Evolutionary conservation across 306 rosid species (phyloP).

Genomic region (Trichosanthes cucumerina): DNA sequence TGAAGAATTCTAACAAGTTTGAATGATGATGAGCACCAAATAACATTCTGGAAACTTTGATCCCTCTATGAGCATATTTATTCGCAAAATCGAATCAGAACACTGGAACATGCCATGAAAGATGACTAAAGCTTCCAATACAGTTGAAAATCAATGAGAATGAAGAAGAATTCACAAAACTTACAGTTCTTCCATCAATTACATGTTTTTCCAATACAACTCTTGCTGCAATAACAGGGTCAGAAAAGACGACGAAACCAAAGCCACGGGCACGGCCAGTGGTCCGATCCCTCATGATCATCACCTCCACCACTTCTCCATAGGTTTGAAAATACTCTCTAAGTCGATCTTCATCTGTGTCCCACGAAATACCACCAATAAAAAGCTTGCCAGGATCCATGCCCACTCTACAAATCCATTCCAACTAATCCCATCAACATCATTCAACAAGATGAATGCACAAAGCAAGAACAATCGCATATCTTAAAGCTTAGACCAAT

Average conservation of each 20-base stretch:
- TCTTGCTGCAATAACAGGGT: constrained; percentile 67
- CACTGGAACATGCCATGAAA: not conserved
- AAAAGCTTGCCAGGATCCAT: constrained; percentile 36
- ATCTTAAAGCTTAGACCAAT: not conserved
- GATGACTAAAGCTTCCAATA: not conserved
- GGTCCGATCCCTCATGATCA: constrained; percentile 98
- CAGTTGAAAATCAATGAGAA: not conserved
- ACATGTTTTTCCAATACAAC: constrained; percentile 81
- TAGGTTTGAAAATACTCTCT: constrained; percentile 71
- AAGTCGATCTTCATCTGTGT: constrained; percentile 91
- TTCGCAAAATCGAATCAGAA: not conserved
- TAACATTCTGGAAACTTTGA: not conserved
- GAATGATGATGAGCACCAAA: not conserved
- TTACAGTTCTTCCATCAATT: constrained; percentile 94
- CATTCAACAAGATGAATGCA: not conserved
- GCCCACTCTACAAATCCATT: constrained; percentile 15
- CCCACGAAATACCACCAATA: constrained; percentile 96
- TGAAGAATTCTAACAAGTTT: not conserved
- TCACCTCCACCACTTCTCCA: constrained; percentile 87
- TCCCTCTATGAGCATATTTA: not conserved
- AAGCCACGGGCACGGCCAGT: constrained; percentile 97
- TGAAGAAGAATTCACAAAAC: constrained; percentile 2
- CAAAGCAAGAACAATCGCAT: not conserved
- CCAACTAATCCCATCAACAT: not conserved
- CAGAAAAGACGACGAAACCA: constrained; percentile 81